Evolutionary conservation across 176 grass and related monocot genomes (phyloP).

Genomic region (Triticum dicoccoides): DNA sequence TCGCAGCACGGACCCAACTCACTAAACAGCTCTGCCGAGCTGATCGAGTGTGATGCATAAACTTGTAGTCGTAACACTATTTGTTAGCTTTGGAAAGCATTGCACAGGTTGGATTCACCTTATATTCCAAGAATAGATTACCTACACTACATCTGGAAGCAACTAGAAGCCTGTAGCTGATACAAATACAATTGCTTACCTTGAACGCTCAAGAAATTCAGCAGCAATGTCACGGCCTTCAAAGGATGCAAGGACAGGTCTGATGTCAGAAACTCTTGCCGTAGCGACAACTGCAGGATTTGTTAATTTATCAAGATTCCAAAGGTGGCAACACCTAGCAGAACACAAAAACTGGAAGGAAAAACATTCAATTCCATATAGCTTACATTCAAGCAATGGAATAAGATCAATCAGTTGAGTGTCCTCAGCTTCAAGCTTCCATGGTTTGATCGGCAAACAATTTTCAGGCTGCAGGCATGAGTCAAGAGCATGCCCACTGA

Average conservation of each 20-base stretch:
- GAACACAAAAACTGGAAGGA: constrained; percentile 10
- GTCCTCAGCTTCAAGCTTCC: constrained; percentile 92
- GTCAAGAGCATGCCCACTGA: constrained; percentile 88
- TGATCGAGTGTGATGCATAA: neutral
- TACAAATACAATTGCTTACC: constrained; percentile 38
- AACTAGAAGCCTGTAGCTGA: constrained; percentile 1
- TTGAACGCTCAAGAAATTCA: constrained; percentile 89
- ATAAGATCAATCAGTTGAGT: constrained; percentile 93
- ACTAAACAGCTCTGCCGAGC: neutral
- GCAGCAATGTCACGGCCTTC: constrained; percentile 81
- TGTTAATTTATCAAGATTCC: constrained; percentile 22
- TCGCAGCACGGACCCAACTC: neutral
- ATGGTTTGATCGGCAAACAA: constrained; percentile 75
- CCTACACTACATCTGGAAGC: constrained; percentile 1
- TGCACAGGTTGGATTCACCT: neutral
- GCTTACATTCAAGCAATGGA: constrained; percentile 98
- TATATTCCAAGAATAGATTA: constrained; percentile 5
- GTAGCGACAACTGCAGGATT: constrained; percentile 72
- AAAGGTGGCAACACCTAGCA: constrained; percentile 15
- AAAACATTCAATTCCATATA: neutral
- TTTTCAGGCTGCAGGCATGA: constrained; percentile 82
- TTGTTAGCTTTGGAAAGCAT: neutral
- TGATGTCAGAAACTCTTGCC: constrained; percentile 86
- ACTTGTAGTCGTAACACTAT: neutral
- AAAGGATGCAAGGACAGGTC: constrained; percentile 88